Evolutionary conservation across 441 rosid genomes (phyloP).

Genomic region (Adansonia rubrostipa): DNA sequence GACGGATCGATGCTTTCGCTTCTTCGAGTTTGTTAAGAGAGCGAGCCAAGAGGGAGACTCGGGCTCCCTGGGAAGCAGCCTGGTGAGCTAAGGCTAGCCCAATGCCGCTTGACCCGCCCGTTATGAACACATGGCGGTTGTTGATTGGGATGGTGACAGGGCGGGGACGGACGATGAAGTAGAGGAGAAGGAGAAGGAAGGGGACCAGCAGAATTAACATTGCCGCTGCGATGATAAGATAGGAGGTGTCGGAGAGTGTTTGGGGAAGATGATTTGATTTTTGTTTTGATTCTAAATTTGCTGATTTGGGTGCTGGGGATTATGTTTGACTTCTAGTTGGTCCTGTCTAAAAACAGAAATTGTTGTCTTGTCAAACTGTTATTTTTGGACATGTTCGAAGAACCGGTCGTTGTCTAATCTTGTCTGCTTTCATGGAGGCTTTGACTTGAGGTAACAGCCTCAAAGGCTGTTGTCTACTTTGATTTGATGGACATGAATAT

Average conservation of each 20-base stretch:
- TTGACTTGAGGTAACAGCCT: not conserved
- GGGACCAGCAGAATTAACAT: slow-evolving; percentile 39
- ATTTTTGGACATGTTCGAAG: not conserved
- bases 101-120: slow-evolving; percentile 92
- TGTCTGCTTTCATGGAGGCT: no score
- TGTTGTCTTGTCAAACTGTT: not conserved
- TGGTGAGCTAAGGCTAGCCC: slow-evolving; percentile 71
- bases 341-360: not conserved
- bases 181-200: slow-evolving; percentile 37
- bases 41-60: slow-evolving; percentile 74
- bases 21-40: slow-evolving; percentile 66
- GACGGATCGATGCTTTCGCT: slow-evolving; percentile 56
- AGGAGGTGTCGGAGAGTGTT: not conserved
- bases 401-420: not conserved
- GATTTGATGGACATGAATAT: not conserved
- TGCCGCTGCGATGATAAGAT: slow-evolving; percentile 21
- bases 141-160: slow-evolving; percentile 66
- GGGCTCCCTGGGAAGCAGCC: slow-evolving; percentile 68
- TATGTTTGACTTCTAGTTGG: not conserved
- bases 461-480: not conserved
- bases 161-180: slow-evolving; percentile 50
- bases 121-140: slow-evolving; percentile 81
- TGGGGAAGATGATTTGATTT: not conserved
- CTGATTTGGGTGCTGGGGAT: not conserved
- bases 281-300: no score